A percentile compares a stretch with the other conserved stretches of the same genome.
Evolutionary conservation across 2,329 filamentous ascomycete species (phyloP).

Genomic region (Didymella lethalis): DNA sequence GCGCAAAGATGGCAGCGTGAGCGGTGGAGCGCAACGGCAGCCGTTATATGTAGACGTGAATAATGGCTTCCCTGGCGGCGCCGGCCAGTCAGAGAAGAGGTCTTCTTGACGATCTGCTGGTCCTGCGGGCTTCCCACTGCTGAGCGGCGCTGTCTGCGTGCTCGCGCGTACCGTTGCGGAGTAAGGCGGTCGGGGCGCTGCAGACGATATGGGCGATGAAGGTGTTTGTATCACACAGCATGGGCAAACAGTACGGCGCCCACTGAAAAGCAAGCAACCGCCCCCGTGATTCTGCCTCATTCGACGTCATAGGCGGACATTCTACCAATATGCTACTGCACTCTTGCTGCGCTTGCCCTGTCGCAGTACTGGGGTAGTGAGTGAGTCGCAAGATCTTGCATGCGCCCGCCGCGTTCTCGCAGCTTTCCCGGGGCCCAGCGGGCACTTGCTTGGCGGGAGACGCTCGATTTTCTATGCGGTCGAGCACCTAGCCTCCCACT

Average conservation of each 20-base stretch:
- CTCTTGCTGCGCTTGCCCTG: conserved; percentile 7
- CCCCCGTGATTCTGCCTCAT: conserved; percentile 22
- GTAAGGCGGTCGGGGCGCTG: conserved; percentile 25
- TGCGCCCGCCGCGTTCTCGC: conserved; percentile 15
- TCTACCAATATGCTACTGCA: conserved; percentile 7
- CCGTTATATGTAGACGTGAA: conserved; percentile 27
- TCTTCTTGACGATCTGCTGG: background rate
- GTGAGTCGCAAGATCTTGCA: conserved; percentile 17
- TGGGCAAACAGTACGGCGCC: conserved; percentile 15
- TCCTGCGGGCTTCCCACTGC: conserved; percentile 1
- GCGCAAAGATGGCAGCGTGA: conserved; percentile 24
- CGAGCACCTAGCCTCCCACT: conserved; percentile 31
- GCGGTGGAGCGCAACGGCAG: conserved; percentile 24
- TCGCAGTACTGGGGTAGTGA: conserved; percentile 8
- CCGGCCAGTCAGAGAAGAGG: conserved; percentile 15
- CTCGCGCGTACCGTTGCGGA: conserved; percentile 21
- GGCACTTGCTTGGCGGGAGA: conserved; percentile 21
- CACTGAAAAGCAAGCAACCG: conserved; percentile 26
- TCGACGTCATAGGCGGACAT: conserved; percentile 21
- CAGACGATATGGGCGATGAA: conserved; percentile 19
- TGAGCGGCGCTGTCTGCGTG: conserved; percentile 15
- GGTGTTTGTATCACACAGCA: conserved; percentile 24
- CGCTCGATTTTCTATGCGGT: conserved; percentile 23
- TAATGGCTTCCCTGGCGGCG: conserved; percentile 25
- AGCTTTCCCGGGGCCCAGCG: conserved; percentile 18